Percentiles rank a stretch among this genome's conserved stretches.
phyloP scores from a whole-genome alignment of 2,329 filamentous ascomycete genomes.

The Beauveria medogensis region DNA sequence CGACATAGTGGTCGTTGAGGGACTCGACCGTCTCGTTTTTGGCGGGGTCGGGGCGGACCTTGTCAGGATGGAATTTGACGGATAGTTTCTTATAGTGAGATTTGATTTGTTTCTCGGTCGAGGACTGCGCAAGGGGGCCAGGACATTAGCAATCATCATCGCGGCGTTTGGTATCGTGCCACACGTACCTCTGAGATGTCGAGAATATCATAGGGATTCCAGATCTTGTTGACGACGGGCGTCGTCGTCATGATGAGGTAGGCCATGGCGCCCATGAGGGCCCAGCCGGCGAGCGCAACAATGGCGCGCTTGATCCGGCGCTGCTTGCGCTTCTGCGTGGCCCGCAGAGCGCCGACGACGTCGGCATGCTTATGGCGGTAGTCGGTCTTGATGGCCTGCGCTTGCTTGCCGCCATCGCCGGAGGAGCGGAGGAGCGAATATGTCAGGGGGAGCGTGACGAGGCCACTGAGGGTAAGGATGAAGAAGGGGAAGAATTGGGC shows the following conservation, averaged over 20 bases:
- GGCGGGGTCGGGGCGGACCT: constrained; percentile 69
- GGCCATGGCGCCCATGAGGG: constrained; percentile 78
- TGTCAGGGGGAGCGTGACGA: constrained; percentile 84
- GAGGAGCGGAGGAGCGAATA: constrained; percentile 78
- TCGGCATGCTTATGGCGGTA: constrained; percentile 78
- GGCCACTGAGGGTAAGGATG: constrained; percentile 78
- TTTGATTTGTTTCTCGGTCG: constrained; percentile 86
- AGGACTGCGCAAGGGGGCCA: constrained; percentile 43
- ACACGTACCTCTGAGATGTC: constrained; percentile 66
- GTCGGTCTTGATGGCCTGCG: constrained; percentile 71
- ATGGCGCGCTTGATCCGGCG: constrained; percentile 78
- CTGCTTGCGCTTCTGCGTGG: constrained; percentile 83
- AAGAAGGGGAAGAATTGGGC: constrained; percentile 99
- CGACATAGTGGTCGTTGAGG: constrained; percentile 83
- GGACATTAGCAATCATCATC: neutral
- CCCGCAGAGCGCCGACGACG: constrained; percentile 73
- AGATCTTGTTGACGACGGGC: constrained; percentile 65
- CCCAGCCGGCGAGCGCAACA: constrained; percentile 69
- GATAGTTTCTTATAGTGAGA: constrained; percentile 82
- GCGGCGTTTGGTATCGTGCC: neutral
- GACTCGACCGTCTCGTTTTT: constrained; percentile 85
- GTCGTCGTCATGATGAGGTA: constrained; percentile 82
- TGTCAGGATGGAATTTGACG: constrained; percentile 85
- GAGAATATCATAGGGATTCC: constrained; percentile 95
- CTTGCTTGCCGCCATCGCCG: constrained; percentile 68